phyloP scores from a whole-genome alignment of 1,139 yeast genomes.

The Candida freyschussii region DNA sequence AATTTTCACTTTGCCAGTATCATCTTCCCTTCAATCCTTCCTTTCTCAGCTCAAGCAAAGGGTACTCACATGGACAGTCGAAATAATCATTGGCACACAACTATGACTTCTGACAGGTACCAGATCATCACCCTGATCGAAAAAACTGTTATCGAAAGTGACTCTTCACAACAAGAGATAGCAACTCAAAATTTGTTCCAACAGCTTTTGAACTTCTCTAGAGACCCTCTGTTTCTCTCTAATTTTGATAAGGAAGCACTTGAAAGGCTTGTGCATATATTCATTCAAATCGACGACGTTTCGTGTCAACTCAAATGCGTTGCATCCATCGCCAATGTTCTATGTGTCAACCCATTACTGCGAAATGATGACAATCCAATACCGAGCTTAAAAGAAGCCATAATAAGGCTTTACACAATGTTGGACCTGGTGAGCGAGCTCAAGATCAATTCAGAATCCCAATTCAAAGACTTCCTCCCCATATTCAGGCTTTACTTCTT shows the following conservation, averaged over 20 bases:
- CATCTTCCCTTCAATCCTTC: too few relatives aligned
- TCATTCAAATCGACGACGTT: constrained; percentile 7
- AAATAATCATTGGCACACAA: too few relatives aligned
- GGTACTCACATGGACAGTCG: background rate
- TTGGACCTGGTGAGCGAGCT: constrained; percentile 25
- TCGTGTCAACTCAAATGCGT: constrained; percentile 18
- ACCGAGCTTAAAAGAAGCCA: constrained; percentile 2
- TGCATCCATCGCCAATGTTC: constrained; percentile 20
- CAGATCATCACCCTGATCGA: constrained; percentile 4
- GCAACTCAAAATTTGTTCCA: too few relatives aligned
- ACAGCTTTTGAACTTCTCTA: constrained; percentile 13
- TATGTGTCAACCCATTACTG: constrained; percentile 16
- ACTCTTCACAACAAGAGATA: constrained; percentile 3
- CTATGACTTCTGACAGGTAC: constrained; percentile 3
- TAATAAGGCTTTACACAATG: constrained; percentile 15
- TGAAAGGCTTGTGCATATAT: constrained; percentile 10
- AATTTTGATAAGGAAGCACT: constrained; percentile 13
- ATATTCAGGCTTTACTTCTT: constrained; percentile 24
- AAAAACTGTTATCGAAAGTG: background rate
- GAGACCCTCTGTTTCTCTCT: constrained; percentile 13
- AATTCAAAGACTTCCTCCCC: constrained; percentile 24
- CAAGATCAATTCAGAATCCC: constrained; percentile 21
- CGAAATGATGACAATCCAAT: constrained; percentile 8
- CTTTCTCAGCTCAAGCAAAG: too few relatives aligned
- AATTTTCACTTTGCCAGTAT: too few relatives aligned